Evolutionary conservation across 2,329 filamentous ascomycete genomes (phyloP), one percentile per base, ranked within the genome.

Genomic region (Monilinia polystroma): DNA sequence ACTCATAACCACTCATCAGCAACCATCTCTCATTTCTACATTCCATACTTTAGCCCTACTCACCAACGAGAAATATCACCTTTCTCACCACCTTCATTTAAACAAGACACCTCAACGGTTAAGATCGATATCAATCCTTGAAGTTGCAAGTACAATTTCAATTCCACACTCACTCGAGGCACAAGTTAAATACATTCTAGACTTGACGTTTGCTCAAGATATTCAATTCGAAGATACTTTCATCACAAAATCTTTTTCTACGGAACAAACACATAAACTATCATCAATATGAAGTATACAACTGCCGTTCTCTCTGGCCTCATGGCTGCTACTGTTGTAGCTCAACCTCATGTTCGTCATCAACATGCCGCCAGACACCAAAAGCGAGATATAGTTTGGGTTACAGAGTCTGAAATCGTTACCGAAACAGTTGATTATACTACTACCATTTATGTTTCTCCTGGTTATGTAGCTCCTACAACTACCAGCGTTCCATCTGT

Each of bases 331-430:
- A 69, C 71, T 60, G 72, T 69, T 56, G 67, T 70, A 59, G 76
- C 77, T 38, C 75, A 77, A 68, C 77, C 76, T 38, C 72, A 78
- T n/a, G 16, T 32, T 59, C 72, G 75, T 70, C 78, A 80, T 69
- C 78, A 79, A 69, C 68, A 72, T 35, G 64, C 55, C 47, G 73
- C 73, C 54, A 55, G 41, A 49, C 71, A 73, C 49, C 72, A 73
- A 66, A 70, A 72, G 16, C 52, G 58, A 49, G 69, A 80, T 62
- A 74, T 83, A 49, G 80, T 82, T 64, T 83, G 79, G 77, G 78
- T 82, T 69, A 85, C 82, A 38, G 78, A 82, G 58, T 80, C 78
- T 49, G 78, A 80, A 29, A 76, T 80, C 63, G 81, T 80, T 64
- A 79, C 80, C 72, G 80, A 81, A 65, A 85, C 82, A 53, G 75